Evolutionary conservation across 176 grass and related monocot genomes (phyloP).

Genomic region (Triticum urartu): DNA sequence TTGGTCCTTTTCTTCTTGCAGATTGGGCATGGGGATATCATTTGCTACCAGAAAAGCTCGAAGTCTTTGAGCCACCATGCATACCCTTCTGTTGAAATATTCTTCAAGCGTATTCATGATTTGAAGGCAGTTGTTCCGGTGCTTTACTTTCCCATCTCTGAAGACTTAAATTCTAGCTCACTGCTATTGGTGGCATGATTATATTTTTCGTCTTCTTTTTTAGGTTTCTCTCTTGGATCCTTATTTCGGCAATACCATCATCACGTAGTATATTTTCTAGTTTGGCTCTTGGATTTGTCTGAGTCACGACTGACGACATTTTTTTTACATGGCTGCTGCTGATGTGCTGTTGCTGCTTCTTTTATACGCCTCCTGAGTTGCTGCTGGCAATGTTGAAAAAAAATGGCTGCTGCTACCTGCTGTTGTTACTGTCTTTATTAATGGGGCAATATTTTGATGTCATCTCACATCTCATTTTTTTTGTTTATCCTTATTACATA

Average conservation of each 20-base stretch:
- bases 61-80: background rate
- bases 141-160: background rate
- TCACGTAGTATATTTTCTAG: background rate
- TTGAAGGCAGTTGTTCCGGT: constrained; percentile 22
- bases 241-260: background rate
- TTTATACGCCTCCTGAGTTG: background rate
- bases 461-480: background rate
- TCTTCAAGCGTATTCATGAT: constrained; percentile 41
- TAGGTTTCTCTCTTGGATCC: background rate
- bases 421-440: background rate
- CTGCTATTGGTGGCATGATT: background rate
- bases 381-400: background rate
- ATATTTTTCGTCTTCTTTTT: background rate
- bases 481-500: background rate
- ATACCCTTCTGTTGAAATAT: constrained; percentile 38
- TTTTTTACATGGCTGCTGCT: background rate
- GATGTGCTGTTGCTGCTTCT: background rate
- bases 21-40: constrained; percentile 51
- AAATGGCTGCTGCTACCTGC: background rate
- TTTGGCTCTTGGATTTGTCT: too few species aligned
- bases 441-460: background rate
- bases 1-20: background rate
- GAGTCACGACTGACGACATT: too few species aligned
- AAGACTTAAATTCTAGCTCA: background rate
- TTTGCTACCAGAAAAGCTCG: constrained; percentile 47